Base-by-base conservation (phyloP, 345 rosid genomes). In the Limnanthes douglasii region DNA sequence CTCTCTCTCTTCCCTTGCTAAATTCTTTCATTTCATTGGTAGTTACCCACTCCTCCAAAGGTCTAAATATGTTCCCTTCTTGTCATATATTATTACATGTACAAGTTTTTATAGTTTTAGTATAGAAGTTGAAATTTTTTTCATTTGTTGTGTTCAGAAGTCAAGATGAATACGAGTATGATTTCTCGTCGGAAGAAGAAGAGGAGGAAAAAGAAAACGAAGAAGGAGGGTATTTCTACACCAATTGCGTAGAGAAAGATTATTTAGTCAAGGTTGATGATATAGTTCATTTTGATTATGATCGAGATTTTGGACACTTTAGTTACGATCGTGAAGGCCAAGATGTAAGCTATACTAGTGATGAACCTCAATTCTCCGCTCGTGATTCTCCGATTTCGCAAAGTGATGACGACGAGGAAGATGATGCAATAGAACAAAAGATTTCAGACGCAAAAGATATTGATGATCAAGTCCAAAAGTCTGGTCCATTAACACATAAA, bases 1-100 rank as follows among this genome's bases (percentile, higher is more conserved):
- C 60, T 72, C 71, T 37, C 64, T 70, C 24, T 42, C 43, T 45
- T 32, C 61, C 10, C 71, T 79, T 5, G 46, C 55, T 48, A 49
- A 46, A n/a, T 17, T 75, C 50, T 49, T 72, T 41, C 54, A 57
- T 69, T 72, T 72, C 58, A 27, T 69, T 25, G 73, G 75, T 53
- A 56, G 56, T 53, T 56, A 48, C 22, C 65, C 75, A 0, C 35
- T 68, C 5, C 33, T 74, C 44, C 65, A 64, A 37, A 65, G 83
- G 84, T 66, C n/a, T n/a, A n/a, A n/a, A n/a, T n/a, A n/a, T n/a
- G n/a, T n/a, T n/a, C n/a, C n/a, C n/a, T n/a, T n/a, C n/a, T n/a
- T n/a, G n/a, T n/a, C n/a, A n/a, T n/a, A n/a, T n/a, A n/a, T n/a
- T n/a, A n/a, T n/a, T n/a, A n/a, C n/a, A n/a, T n/a, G n/a, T n/a